Conservation (phyloP, 805 yeast species). For the Ascoidea rubescens region DNA sequence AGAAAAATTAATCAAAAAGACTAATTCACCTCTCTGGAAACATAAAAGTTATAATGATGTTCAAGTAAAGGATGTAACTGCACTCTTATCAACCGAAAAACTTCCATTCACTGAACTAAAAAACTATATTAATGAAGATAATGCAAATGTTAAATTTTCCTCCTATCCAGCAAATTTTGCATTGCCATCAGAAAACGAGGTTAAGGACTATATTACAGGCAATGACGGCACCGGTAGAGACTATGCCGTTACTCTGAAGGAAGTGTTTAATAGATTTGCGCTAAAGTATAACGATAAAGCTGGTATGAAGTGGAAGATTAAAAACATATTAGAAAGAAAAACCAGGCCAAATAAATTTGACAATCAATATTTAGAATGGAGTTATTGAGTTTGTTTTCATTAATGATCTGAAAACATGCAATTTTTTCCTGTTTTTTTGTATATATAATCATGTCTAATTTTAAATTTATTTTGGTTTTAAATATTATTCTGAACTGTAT, state of each 20-base stretch:
- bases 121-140: constrained; percentile 12
- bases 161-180: constrained; percentile 57
- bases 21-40: constrained; percentile 34
- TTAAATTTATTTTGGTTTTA: too few relatives aligned
- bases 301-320: constrained; percentile 51
- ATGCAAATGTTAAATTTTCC: constrained; percentile 6
- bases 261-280: constrained; percentile 52
- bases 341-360: constrained; percentile 9
- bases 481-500: too few relatives aligned
- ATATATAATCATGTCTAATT: too few relatives aligned
- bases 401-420: too few relatives aligned
- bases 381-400: not conserved
- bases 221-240: constrained; percentile 50
- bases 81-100: constrained; percentile 15
- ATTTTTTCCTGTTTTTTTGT: too few relatives aligned
- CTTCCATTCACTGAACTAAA: constrained; percentile 18
- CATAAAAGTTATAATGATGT: constrained; percentile 26
- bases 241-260: constrained; percentile 54
- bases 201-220: constrained; percentile 57
- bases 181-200: constrained; percentile 58
- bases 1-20: constrained; percentile 47
- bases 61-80: constrained; percentile 17
- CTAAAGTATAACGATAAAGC: constrained; percentile 32
- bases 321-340: constrained; percentile 32
- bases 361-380: constrained; percentile 8